Percentiles rank a stretch among this genome's conserved stretches.
Conservation (phyloP, 768 basidiomycete species). For the Candolleomyces aberdarensis region DNA sequence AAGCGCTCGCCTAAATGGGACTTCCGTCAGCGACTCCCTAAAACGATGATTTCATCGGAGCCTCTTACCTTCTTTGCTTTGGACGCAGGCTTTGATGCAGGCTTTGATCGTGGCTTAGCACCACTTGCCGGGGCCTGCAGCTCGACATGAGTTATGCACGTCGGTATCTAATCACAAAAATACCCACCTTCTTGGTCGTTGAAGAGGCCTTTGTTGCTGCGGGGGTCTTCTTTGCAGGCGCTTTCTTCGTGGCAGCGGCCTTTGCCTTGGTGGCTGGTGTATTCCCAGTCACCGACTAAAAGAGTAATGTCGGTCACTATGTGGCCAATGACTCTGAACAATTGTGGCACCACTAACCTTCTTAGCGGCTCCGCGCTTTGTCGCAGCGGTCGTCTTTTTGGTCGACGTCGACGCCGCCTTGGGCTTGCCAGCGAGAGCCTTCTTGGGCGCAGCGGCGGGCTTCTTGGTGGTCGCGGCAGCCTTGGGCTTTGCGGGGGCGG, state of each 20-base stretch:
- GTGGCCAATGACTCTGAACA: not conserved
- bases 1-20: constrained; percentile 9
- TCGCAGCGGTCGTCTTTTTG: constrained; percentile 18
- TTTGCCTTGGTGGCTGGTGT: constrained; percentile 39
- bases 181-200: constrained; percentile 28
- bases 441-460: constrained; percentile 23
- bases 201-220: constrained; percentile 26
- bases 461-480: constrained; percentile 10
- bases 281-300: constrained; percentile 51
- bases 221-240: constrained; percentile 32
- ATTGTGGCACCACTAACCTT: constrained; percentile 40
- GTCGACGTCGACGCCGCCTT: constrained; percentile 10
- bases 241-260: constrained; percentile 35
- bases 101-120: constrained; percentile 26
- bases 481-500: constrained; percentile 27
- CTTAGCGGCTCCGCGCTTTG: constrained; percentile 56
- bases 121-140: constrained; percentile 11
- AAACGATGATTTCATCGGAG: constrained; percentile 2
- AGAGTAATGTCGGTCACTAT: constrained; percentile 1
- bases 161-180: constrained; percentile 1
- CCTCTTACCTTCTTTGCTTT: constrained; percentile 30
- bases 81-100: constrained; percentile 27
- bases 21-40: constrained; percentile 14
- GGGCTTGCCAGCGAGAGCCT: constrained; percentile 22
- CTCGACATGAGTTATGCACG: not conserved